phyloP scores from a whole-genome alignment of 2,329 filamentous ascomycete species.

The Stemphylium lycopersici region DNA sequence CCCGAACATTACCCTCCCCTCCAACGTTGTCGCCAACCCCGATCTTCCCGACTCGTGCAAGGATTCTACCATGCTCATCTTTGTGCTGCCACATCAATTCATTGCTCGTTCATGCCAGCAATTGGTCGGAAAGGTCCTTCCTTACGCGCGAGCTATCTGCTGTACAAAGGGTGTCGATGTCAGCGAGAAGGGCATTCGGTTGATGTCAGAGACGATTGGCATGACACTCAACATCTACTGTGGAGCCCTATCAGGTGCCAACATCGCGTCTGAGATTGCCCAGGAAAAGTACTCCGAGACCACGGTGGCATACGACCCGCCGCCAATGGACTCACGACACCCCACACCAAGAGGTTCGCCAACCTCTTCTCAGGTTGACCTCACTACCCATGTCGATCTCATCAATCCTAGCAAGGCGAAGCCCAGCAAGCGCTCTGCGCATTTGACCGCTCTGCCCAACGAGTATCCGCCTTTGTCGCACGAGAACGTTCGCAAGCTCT shows the following conservation, averaged over 20 bases:
- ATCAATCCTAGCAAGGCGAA: constrained; percentile 60
- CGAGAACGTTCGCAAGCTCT: constrained; percentile 79
- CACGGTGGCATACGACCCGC: constrained; percentile 94
- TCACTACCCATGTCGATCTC: constrained; percentile 57
- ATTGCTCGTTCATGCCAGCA: constrained; percentile 85
- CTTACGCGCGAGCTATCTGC: constrained; percentile 90
- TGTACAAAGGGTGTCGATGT: constrained; percentile 99
- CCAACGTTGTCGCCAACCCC: constrained; percentile 84
- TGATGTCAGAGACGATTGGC: constrained; percentile 96
- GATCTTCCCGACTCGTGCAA: constrained; percentile 80
- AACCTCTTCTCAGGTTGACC: constrained; percentile 55
- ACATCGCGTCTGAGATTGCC: constrained; percentile 94
- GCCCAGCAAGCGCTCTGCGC: constrained; percentile 67
- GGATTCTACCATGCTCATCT: constrained; percentile 86
- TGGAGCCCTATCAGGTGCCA: constrained; percentile 91
- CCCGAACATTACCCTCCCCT: constrained; percentile 80
- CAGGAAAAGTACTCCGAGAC: constrained; percentile 97
- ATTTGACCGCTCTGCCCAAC: constrained; percentile 74
- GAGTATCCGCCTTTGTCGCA: constrained; percentile 90
- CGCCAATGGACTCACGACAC: constrained; percentile 81
- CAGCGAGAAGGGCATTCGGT: constrained; percentile 78
- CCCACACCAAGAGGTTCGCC: constrained; percentile 65
- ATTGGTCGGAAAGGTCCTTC: constrained; percentile 85
- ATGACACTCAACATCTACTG: constrained; percentile 93
- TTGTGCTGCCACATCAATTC: constrained; percentile 97